A percentile compares a stretch with the other conserved stretches of the same genome.
Evolutionary conservation across 140 eudicot species (phyloP).

Genomic region (Artemisia princeps): DNA sequence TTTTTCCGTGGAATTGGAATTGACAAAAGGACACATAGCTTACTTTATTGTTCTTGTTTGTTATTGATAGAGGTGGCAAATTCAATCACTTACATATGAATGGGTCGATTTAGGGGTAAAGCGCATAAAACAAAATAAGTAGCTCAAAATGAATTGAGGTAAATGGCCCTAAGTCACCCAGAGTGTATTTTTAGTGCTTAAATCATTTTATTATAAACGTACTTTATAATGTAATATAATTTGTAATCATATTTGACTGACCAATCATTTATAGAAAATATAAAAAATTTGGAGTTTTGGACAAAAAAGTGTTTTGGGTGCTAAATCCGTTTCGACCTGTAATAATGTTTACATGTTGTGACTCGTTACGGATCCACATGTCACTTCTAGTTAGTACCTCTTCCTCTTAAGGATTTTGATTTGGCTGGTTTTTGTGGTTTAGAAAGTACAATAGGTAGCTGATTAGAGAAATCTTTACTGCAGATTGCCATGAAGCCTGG

Average conservation of each 20-base stretch:
- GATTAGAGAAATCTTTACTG: conserved; percentile 19
- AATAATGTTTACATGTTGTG: neutral
- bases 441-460: conserved; percentile 1
- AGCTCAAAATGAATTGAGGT: neutral
- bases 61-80: neutral
- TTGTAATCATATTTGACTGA: neutral
- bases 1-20: neutral
- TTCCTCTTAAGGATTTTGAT: conserved; percentile 7
- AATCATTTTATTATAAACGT: neutral
- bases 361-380: neutral
- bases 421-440: conserved; percentile 8
- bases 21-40: neutral
- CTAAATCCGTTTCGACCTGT: neutral
- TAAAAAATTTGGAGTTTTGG: too few relatives aligned
- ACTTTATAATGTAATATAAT: neutral
- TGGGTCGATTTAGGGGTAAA: neutral
- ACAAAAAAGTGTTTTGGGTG: neutral
- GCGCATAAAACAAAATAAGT: neutral
- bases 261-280: neutral
- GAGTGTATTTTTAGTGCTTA: neutral
- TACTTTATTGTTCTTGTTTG: neutral
- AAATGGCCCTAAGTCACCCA: neutral
- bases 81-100: neutral
- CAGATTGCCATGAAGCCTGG: conserved; percentile 86
- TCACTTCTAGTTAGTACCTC: neutral